Percentiles rank a stretch among this genome's conserved stretches.
Evolutionary conservation across 768 basidiomycete species (phyloP).

Genomic region (Agaricus subrufescens): DNA sequence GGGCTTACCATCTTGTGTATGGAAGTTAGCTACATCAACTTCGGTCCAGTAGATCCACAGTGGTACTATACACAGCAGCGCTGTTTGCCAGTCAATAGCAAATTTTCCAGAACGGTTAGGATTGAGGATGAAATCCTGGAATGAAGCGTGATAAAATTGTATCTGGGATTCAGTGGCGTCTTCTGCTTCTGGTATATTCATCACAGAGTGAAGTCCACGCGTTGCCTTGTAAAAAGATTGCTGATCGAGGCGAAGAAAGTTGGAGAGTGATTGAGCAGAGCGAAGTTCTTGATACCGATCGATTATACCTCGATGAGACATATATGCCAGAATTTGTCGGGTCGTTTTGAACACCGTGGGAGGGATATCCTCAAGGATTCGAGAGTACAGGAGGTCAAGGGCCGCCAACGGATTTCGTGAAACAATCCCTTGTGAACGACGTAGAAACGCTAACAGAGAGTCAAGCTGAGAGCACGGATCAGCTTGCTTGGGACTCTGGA

Average conservation of each 20-base stretch:
- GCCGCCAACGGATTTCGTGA: neutral
- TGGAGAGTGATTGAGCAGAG: neutral
- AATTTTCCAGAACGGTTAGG: neutral
- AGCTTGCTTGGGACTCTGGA: neutral
- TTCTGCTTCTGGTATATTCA: neutral
- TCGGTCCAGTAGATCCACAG: neutral
- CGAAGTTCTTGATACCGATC: neutral
- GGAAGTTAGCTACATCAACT: neutral
- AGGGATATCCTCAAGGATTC: neutral
- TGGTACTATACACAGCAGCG: neutral
- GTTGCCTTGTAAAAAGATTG: neutral
- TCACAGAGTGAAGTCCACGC: neutral
- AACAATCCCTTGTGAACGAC: neutral
- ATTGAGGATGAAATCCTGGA: neutral
- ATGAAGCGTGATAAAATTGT: neutral
- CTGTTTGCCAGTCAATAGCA: neutral
- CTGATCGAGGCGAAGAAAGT: neutral
- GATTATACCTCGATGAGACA: too few relatives aligned
- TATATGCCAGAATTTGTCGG: neutral
- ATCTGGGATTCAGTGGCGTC: neutral
- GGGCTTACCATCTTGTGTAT: neutral
- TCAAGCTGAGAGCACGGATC: neutral
- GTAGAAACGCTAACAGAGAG: neutral
- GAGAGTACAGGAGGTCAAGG: neutral
- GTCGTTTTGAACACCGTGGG: neutral